Base-by-base conservation (phyloP, 1,139 yeast species). In the Pichia cactophila region DNA sequence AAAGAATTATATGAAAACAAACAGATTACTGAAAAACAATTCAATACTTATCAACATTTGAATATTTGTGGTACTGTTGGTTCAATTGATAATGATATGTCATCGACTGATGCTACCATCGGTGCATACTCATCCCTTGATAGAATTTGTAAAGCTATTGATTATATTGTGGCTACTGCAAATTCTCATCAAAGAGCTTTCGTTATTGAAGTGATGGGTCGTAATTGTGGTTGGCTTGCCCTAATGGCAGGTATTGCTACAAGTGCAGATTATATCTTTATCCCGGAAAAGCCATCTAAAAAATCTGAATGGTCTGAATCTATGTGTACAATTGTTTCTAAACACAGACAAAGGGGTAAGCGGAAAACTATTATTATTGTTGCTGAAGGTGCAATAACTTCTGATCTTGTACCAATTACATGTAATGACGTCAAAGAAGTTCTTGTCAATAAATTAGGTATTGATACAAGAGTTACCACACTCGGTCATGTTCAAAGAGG, bases 181-280 rank as follows among this genome's bases (percentile, higher is more conserved):
- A 81, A 81, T 51, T 83, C 90, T 1, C 94, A 85, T 65, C 83
- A 88, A 31, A 72, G 94, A 64, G 94, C 94, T 9, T 85, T 85
- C 62, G 89, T 85, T 40, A 81, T 85, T 43, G 94, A 85, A 67
- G 94, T 85, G n/a, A 85, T 85, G 94, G 94, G 94, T 54, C 76
- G 94, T 67, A 92, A 85, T 61, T 85, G 94, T 72, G 94, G 94
- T 57, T 85, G 94, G 94, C 74, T 85, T 56, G 92, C 87, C 1
- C 69, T 85, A 56, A 84, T 84, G 86, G 85, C 92, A 2, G 92
- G 92, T 59, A 77, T 85, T 52, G 82, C 90, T 26, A 83, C 92
- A 16, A 81, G 86, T 62, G 92, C 94, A 1, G 94, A 85, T 65
- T 84, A 78, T 62, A 83, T 84, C 50, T 80, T 85, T 62, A 84